Conservation (phyloP, 805 yeast genomes). For the Clavispora carvajalis region DNA sequence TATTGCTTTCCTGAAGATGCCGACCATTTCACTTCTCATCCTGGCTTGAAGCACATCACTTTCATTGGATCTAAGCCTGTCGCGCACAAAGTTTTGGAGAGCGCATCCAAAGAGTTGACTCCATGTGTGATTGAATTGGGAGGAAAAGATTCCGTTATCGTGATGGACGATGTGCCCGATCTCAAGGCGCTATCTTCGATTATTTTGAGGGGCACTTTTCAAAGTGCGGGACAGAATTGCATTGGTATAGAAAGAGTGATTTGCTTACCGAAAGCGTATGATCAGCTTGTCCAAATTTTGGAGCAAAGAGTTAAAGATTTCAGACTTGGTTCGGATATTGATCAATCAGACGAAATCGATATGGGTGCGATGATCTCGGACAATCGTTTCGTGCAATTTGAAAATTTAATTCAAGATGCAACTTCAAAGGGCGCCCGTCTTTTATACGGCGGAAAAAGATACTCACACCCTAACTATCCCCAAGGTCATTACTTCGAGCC, state of each 20-base stretch:
- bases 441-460: slow-evolving; percentile 75
- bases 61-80: slow-evolving; percentile 96
- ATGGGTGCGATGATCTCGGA: slow-evolving; percentile 94
- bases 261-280: slow-evolving; percentile 68
- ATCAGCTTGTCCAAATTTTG: slow-evolving; percentile 52
- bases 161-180: slow-evolving; percentile 73
- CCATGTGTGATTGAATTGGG: slow-evolving; percentile 96
- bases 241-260: slow-evolving; percentile 95
- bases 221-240: slow-evolving; percentile 96
- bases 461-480: slow-evolving; percentile 85
- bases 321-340: slow-evolving; percentile 86
- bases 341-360: slow-evolving; percentile 84
- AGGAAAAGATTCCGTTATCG: slow-evolving; percentile 90
- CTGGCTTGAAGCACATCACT: slow-evolving; percentile 79
- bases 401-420: slow-evolving; percentile 65
- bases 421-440: slow-evolving; percentile 76
- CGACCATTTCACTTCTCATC: slow-evolving; percentile 78
- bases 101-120: slow-evolving; percentile 82
- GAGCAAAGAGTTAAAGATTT: slow-evolving; percentile 52
- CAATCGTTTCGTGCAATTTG: slow-evolving; percentile 64
- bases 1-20: slow-evolving; percentile 90
- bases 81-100: slow-evolving; percentile 78
- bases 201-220: slow-evolving; percentile 92
- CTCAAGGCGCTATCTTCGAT: slow-evolving; percentile 56
- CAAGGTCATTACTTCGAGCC: slow-evolving; percentile 94